These are phyloP conservation scores for Senecio squalidus DNA, from an alignment of 140 eudicot species.

Conservation along the genomic window DNA sequence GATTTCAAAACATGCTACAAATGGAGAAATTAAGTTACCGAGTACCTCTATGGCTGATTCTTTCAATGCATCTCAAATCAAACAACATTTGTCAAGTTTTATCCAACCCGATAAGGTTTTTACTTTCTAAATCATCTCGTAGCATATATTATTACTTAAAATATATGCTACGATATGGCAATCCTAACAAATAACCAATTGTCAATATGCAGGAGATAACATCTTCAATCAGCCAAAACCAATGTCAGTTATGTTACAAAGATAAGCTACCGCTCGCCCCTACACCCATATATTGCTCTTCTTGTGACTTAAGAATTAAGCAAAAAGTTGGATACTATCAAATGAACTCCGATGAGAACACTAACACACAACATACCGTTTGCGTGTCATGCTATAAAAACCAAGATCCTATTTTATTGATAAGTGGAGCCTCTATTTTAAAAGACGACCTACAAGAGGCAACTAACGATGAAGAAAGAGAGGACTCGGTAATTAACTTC, in stretches of 20 bases:
- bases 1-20: neutral
- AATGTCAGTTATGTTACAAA: conserved; percentile 55
- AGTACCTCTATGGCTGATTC: conserved; percentile 49
- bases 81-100: conserved; percentile 55
- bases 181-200: neutral
- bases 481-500: conserved; percentile 42
- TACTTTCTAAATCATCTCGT: neutral
- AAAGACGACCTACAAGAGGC: conserved; percentile 38
- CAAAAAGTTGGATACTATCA: conserved; percentile 33
- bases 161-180: neutral
- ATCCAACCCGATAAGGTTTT: conserved; percentile 36
- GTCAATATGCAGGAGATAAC: conserved; percentile 17
- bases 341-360: neutral
- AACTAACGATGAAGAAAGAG: conserved; percentile 28
- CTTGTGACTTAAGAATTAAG: conserved; percentile 44
- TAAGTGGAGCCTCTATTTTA: conserved; percentile 34
- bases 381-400: conserved; percentile 45
- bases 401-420: conserved; percentile 28
- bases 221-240: conserved; percentile 19
- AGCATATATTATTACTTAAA: neutral
- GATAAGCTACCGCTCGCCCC: conserved; percentile 38
- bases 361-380: conserved; percentile 17
- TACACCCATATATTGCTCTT: conserved; percentile 53
- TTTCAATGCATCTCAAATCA: conserved; percentile 43
- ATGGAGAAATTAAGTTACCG: conserved; percentile 16